Evolutionary conservation across 1,284 basidiomycete species (phyloP).

Genomic region (Marasmius oreades): DNA sequence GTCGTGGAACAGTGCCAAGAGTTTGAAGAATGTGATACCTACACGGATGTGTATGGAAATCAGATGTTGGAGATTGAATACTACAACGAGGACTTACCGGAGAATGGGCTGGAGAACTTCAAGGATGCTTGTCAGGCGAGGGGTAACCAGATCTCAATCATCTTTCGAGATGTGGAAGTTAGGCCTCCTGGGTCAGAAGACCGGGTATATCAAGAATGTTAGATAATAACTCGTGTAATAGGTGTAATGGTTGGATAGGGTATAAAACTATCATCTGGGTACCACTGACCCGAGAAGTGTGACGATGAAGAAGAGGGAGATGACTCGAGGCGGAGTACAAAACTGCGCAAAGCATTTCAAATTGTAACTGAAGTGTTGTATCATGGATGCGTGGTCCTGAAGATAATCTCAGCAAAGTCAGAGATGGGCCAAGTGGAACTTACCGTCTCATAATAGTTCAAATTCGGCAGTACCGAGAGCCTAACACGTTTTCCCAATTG

Average conservation of each 20-base stretch:
- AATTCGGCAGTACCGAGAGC: not conserved
- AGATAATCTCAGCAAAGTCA: not conserved
- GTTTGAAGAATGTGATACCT: conserved; percentile 13
- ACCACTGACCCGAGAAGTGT: not conserved
- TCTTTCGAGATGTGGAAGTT: not conserved
- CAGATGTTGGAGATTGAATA: conserved; percentile 13
- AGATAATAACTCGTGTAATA: not conserved
- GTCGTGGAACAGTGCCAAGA: conserved; percentile 14
- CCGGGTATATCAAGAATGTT: not conserved
- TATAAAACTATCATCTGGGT: not conserved
- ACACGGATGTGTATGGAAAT: conserved; percentile 11
- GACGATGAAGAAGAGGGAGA: not conserved
- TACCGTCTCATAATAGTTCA: not conserved
- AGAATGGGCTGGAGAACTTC: conserved; percentile 1
- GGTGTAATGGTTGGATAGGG: too few relatives aligned
- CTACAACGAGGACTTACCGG: not conserved
- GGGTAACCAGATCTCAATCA: conserved; percentile 3
- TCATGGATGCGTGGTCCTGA: not conserved
- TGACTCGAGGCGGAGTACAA: not conserved
- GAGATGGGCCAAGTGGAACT: not conserved
- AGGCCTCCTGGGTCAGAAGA: not conserved
- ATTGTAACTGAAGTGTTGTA: not conserved
- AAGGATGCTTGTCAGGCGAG: not conserved
- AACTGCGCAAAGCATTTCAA: too few relatives aligned
- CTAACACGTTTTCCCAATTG: not conserved